Conservation (phyloP, 2,329 filamentous ascomycete genomes). For the Lachnellula occidentalis region DNA sequence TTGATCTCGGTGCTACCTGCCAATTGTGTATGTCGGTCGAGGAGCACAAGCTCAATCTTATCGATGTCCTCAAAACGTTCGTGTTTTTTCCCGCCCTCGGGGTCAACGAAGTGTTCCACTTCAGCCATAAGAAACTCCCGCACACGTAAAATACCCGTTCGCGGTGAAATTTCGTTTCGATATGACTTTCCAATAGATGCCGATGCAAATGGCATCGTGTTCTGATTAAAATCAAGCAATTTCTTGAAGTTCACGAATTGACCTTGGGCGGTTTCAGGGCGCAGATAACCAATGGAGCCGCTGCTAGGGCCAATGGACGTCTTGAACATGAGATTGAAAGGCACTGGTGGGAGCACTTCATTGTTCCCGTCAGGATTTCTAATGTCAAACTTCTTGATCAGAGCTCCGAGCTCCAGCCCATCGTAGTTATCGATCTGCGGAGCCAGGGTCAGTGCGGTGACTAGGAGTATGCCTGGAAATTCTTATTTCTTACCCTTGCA, state of each 20-base stretch:
- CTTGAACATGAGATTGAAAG: conserved; percentile 99
- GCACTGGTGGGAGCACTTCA: conserved; percentile 71
- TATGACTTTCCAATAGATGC: conserved; percentile 97
- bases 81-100: conserved; percentile 91
- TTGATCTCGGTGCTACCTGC: conserved; percentile 73
- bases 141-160: conserved; percentile 84
- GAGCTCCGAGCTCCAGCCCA: conserved; percentile 74
- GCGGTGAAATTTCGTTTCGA: conserved; percentile 94
- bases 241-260: conserved; percentile 98
- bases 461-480: no score
- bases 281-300: conserved; percentile 76
- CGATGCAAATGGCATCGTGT: conserved; percentile 92
- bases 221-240: conserved; percentile 92
- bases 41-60: conserved; percentile 73
- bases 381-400: conserved; percentile 89
- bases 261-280: conserved; percentile 93
- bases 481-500: conserved; percentile 48
- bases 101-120: conserved; percentile 97
- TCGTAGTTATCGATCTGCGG: conserved; percentile 83
- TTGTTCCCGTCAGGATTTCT: conserved; percentile 77
- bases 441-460: background rate
- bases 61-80: conserved; percentile 79
- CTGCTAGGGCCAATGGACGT: conserved; percentile 90
- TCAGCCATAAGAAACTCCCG: conserved; percentile 98
- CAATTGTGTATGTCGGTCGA: conserved; percentile 81